phyloP scores from a whole-genome alignment of 2,329 filamentous ascomycete genomes.

The Hymenoscyphus fructigenus region DNA sequence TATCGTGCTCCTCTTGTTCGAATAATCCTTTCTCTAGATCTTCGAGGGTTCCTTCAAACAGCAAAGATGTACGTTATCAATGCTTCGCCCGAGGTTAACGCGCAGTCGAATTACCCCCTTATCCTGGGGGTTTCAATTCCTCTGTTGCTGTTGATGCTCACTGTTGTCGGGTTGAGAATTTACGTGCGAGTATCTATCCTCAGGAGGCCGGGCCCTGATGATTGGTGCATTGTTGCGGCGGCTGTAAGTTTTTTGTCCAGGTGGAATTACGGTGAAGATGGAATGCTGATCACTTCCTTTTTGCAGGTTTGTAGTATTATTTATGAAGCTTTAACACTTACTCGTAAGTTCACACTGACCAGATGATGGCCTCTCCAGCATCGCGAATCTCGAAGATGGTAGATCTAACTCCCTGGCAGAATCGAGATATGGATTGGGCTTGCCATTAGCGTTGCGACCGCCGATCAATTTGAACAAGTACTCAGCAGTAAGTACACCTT shows the following conservation, averaged over 20 bases:
- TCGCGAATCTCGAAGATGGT: not conserved
- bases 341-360: constrained; percentile 1
- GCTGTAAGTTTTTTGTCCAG: constrained; percentile 50
- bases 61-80: constrained; percentile 52
- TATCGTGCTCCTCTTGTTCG: not conserved
- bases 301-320: not conserved
- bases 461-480: not conserved
- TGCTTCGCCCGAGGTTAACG: constrained; percentile 47
- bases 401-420: not conserved
- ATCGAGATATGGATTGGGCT: constrained; percentile 7
- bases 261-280: constrained; percentile 22
- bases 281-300: not conserved
- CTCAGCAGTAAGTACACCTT: not conserved
- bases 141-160: constrained; percentile 43
- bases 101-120: constrained; percentile 46
- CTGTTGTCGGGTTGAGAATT: constrained; percentile 29
- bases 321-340: constrained; percentile 2
- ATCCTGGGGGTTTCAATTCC: constrained; percentile 51
- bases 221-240: constrained; percentile 41
- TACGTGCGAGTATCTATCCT: constrained; percentile 45
- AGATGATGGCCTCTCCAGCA: not conserved
- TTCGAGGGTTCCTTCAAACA: not conserved
- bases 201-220: constrained; percentile 45
- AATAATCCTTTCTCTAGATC: not conserved
- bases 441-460: not conserved